Percentiles rank a stretch among this genome's conserved stretches.
Evolutionary conservation across 306 rosid genomes (phyloP).

Genomic region (Dalbergia cochinchinensis): DNA sequence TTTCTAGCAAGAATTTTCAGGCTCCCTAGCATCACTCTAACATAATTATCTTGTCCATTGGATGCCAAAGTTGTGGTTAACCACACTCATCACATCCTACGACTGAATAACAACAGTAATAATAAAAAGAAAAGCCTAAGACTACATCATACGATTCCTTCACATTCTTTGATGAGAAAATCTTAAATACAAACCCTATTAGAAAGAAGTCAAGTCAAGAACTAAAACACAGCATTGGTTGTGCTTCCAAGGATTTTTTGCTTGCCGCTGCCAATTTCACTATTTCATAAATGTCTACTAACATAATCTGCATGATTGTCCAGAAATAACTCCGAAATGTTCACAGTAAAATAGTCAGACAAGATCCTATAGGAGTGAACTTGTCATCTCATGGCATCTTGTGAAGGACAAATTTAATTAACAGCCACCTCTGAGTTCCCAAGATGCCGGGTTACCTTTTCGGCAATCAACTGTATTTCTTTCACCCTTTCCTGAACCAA

Average conservation of each 20-base stretch:
- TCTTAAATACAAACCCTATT: background rate
- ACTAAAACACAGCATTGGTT: background rate
- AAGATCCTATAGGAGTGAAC: constrained; percentile 20
- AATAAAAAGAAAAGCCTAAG: background rate
- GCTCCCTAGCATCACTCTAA: too few species aligned
- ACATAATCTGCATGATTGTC: constrained; percentile 28
- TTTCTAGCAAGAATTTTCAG: too few species aligned
- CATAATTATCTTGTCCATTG: background rate
- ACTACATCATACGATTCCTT: constrained; percentile 31
- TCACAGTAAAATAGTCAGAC: background rate
- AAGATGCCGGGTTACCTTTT: constrained; percentile 60
- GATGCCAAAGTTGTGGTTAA: constrained; percentile 26
- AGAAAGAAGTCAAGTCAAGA: constrained; percentile 26
- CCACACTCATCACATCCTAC: constrained; percentile 28
- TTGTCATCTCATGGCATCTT: constrained; percentile 10
- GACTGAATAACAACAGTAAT: too few species aligned
- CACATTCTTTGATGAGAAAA: background rate
- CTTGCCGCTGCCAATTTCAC: background rate
- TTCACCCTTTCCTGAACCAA: constrained; percentile 75
- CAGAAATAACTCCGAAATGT: constrained; percentile 21
- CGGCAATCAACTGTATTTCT: constrained; percentile 75
- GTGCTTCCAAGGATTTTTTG: constrained; percentile 31
- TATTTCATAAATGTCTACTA: background rate
- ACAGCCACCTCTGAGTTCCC: constrained; percentile 19
- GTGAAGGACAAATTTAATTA: constrained; percentile 6